phyloP scores from a whole-genome alignment of 108 stramenopile species.

The Chaetoceros muelleri region DNA sequence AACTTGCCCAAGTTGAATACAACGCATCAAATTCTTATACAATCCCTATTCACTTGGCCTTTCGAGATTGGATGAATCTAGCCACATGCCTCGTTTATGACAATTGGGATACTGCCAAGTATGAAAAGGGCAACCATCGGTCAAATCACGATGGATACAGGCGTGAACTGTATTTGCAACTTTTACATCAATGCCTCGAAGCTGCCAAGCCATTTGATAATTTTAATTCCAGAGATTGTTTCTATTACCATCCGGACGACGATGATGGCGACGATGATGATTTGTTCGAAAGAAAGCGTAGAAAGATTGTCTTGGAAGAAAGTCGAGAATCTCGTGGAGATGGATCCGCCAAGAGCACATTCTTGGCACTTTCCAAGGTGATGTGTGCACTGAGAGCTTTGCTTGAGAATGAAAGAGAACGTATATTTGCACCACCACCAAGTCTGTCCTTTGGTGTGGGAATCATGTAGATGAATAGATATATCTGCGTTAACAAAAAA shows the following conservation, averaged over 20 bases:
- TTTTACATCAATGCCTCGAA: slow-evolving; percentile 49
- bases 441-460: no score
- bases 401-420: not conserved
- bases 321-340: not conserved
- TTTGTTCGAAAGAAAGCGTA: slow-evolving; percentile 12
- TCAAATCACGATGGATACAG: slow-evolving; percentile 52
- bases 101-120: slow-evolving; percentile 54
- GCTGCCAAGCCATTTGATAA: slow-evolving; percentile 42
- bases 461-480: no score
- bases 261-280: slow-evolving; percentile 2
- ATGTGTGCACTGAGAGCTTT: not conserved
- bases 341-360: not conserved
- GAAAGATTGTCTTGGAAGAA: not conserved
- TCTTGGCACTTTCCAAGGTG: not conserved
- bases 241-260: slow-evolving; percentile 19
- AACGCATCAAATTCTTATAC: slow-evolving; percentile 38
- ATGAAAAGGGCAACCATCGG: slow-evolving; percentile 69
- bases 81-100: slow-evolving; percentile 43
- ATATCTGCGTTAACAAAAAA: no score
- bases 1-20: slow-evolving; percentile 68
- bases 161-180: slow-evolving; percentile 45
- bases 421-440: not conserved
- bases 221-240: slow-evolving; percentile 29
- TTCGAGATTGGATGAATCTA: slow-evolving; percentile 64
- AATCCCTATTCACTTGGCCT: slow-evolving; percentile 45